Percentiles rank a stretch among this genome's conserved stretches.
Conservation (phyloP, 2,329 filamentous ascomycete genomes). For the Penicillium sp. region DNA sequence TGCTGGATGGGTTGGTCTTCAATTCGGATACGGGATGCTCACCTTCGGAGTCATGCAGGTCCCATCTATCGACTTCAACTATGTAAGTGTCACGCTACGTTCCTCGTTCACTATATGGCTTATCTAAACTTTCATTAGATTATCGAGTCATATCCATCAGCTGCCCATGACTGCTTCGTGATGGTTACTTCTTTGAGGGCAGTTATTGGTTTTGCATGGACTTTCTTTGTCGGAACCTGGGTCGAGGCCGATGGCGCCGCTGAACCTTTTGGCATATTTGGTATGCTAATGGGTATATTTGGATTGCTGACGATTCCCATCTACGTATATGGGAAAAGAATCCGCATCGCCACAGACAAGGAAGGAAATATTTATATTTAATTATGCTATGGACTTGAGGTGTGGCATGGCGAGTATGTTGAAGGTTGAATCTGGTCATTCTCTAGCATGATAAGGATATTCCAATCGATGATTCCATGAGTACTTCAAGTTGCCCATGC, state of each 20-base stretch:
- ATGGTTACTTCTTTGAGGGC: conserved; percentile 49
- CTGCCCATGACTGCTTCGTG: conserved; percentile 53
- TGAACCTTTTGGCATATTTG: conserved; percentile 52
- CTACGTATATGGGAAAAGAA: neutral
- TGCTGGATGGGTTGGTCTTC: neutral
- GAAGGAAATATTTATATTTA: too few species aligned
- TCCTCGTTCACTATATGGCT: too few species aligned
- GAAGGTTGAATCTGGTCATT: too few species aligned
- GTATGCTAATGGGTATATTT: conserved; percentile 51
- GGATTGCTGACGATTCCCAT: conserved; percentile 23
- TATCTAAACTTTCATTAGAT: conserved; percentile 32
- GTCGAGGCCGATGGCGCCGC: conserved; percentile 41
- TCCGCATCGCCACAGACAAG: neutral
- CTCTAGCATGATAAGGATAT: too few species aligned
- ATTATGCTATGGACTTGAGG: too few species aligned
- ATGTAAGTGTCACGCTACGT: neutral
- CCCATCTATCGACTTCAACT: neutral
- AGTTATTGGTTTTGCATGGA: conserved; percentile 53
- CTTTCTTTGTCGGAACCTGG: conserved; percentile 52
- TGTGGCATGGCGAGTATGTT: too few species aligned
- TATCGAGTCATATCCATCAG: conserved; percentile 48
- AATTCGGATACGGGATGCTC: neutral
- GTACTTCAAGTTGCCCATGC: too few species aligned
- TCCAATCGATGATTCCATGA: too few species aligned
- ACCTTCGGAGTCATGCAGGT: neutral